phyloP scores from a whole-genome alignment of 805 yeast species.

The Zygosaccharomyces bisporus region DNA sequence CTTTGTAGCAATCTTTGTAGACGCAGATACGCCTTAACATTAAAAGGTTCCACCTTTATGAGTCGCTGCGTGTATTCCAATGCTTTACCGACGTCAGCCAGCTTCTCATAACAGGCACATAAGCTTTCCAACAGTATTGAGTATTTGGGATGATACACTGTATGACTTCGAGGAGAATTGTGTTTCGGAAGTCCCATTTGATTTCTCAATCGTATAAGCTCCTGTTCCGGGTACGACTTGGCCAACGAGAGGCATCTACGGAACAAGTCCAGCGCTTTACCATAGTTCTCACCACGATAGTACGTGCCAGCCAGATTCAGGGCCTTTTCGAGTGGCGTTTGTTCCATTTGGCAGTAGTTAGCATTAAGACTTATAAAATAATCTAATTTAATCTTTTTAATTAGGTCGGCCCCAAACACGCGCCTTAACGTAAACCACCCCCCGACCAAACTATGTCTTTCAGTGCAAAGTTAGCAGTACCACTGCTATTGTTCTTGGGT shows the following conservation, averaged over 20 bases:
- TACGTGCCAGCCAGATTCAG: constrained; percentile 28
- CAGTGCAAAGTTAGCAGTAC: constrained; percentile 15
- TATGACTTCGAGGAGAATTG: constrained; percentile 9
- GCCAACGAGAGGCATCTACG: constrained; percentile 27
- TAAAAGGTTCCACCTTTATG: constrained; percentile 27
- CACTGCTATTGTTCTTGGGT: constrained; percentile 22
- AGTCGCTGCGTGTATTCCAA: constrained; percentile 21
- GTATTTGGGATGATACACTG: constrained; percentile 29
- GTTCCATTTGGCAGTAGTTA: constrained; percentile 11
- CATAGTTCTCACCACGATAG: constrained; percentile 25
- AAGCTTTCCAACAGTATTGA: constrained; percentile 28
- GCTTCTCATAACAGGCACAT: constrained; percentile 30
- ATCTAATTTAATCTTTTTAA: neutral
- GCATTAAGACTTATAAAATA: neutral
- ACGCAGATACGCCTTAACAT: constrained; percentile 29
- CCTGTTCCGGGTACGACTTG: constrained; percentile 23
- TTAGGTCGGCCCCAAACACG: neutral
- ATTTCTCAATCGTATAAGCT: constrained; percentile 17
- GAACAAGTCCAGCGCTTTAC: constrained; percentile 29
- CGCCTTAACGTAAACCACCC: neutral
- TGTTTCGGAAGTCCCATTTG: constrained; percentile 12
- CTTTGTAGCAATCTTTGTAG: constrained; percentile 28
- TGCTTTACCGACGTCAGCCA: constrained; percentile 25
- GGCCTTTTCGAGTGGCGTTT: constrained; percentile 28
- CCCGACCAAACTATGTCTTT: constrained; percentile 9